A percentile compares a stretch with the other conserved stretches of the same genome.
These are phyloP conservation scores for Penicillium sclerotigenum DNA, from an alignment of 2,329 filamentous ascomycete genomes.

Conservation along the genomic window DNA sequence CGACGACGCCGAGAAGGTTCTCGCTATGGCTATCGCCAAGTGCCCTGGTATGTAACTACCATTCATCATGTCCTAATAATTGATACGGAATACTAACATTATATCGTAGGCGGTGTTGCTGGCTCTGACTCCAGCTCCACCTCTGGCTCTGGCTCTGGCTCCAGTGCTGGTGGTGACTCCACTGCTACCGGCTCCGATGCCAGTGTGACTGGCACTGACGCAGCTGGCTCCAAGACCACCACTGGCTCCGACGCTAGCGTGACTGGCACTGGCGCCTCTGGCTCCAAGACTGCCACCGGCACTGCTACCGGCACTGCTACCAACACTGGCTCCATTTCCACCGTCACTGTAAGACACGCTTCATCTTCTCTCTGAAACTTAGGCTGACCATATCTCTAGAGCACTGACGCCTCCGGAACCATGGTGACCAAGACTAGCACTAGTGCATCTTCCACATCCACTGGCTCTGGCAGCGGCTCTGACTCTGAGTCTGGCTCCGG, in stretches of 20 bases:
- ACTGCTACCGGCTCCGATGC: neutral
- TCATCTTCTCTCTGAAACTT: neutral
- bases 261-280: conserved; percentile 8
- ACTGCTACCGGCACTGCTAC: conserved; percentile 10
- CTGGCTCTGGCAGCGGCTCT: conserved; percentile 8
- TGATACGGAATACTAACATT: conserved; percentile 3
- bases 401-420: neutral
- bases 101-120: conserved; percentile 12
- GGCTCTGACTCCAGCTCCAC: conserved; percentile 5
- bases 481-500: conserved; percentile 23
- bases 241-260: neutral
- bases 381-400: neutral
- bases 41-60: conserved; percentile 32
- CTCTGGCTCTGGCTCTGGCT: neutral
- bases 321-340: conserved; percentile 9
- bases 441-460: neutral
- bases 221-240: neutral
- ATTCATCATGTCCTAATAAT: neutral
- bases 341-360: neutral
- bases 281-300: conserved; percentile 10
- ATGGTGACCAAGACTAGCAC: conserved; percentile 4
- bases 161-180: neutral
- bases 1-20: conserved; percentile 34
- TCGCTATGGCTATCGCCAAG: conserved; percentile 33
- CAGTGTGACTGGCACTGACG: neutral